A percentile compares a stretch with the other conserved stretches of the same genome.
Evolutionary conservation across 1,139 yeast genomes (phyloP).

Genomic region (Suhomyces panamericanus): DNA sequence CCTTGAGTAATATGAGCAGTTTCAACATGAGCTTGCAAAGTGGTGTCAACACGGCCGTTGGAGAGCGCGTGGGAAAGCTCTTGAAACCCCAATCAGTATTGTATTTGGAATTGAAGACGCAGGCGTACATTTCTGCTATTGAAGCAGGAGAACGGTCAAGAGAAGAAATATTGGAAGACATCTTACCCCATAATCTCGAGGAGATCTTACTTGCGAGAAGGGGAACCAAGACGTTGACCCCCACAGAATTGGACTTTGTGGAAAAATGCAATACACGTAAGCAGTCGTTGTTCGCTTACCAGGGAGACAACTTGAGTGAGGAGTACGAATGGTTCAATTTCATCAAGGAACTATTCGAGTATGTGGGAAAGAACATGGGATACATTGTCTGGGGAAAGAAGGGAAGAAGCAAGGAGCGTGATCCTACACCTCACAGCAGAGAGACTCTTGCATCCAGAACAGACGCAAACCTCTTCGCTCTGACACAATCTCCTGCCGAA

Average conservation of each 20-base stretch:
- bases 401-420: slow-evolving; percentile 33
- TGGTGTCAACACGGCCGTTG: slow-evolving; percentile 38
- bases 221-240: slow-evolving; percentile 48
- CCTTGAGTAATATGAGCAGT: slow-evolving; percentile 41
- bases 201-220: slow-evolving; percentile 51
- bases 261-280: slow-evolving; percentile 69
- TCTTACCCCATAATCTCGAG: slow-evolving; percentile 70
- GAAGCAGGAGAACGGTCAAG: slow-evolving; percentile 70
- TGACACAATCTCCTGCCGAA: not conserved
- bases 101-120: slow-evolving; percentile 86
- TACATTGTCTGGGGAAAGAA: slow-evolving; percentile 69
- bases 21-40: slow-evolving; percentile 39
- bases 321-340: slow-evolving; percentile 76
- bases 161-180: slow-evolving; percentile 69
- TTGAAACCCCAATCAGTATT: slow-evolving; percentile 78
- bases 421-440: slow-evolving; percentile 29
- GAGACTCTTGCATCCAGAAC: slow-evolving; percentile 18
- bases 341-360: slow-evolving; percentile 72
- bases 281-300: slow-evolving; percentile 54
- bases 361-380: slow-evolving; percentile 73
- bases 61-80: slow-evolving; percentile 56
- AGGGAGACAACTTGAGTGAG: slow-evolving; percentile 47
- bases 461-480: not conserved
- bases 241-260: slow-evolving; percentile 71
- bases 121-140: slow-evolving; percentile 87